A percentile compares a stretch with the other conserved stretches of the same genome.
phyloP scores from a whole-genome alignment of 257 asterid genomes.

The Nicotiana otophora region DNA sequence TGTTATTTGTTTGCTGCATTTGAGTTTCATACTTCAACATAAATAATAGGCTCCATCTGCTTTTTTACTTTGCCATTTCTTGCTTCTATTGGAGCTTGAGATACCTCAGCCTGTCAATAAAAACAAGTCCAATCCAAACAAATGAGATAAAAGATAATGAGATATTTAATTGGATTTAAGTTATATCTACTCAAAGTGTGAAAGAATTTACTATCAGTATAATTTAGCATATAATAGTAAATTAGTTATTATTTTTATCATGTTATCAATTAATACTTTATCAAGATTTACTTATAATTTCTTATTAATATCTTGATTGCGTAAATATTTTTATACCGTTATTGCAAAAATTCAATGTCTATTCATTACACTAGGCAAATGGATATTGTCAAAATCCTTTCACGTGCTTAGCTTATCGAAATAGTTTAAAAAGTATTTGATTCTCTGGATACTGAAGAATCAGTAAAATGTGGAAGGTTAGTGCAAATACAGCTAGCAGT shows the following conservation, averaged over 20 bases:
- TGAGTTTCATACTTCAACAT: neutral
- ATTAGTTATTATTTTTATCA: neutral
- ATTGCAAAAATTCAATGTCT: neutral
- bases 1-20: neutral
- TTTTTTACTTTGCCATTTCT: neutral
- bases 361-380: neutral
- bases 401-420: neutral
- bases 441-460: neutral
- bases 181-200: neutral
- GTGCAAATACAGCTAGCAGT: neutral
- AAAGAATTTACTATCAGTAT: neutral
- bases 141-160: neutral
- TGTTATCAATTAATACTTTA: neutral
- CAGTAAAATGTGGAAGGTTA: neutral
- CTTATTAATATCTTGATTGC: no score
- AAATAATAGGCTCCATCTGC: neutral
- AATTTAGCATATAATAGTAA: neutral
- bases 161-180: neutral
- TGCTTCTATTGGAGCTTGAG: constrained; percentile 29
- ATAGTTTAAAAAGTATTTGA: neutral
- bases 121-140: neutral
- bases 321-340: no score
- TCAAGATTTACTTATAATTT: neutral
- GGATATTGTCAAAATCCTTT: neutral
- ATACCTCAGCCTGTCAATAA: constrained; percentile 30